Base-by-base conservation (phyloP, 257 asterid species). In the Echium plantagineum region DNA sequence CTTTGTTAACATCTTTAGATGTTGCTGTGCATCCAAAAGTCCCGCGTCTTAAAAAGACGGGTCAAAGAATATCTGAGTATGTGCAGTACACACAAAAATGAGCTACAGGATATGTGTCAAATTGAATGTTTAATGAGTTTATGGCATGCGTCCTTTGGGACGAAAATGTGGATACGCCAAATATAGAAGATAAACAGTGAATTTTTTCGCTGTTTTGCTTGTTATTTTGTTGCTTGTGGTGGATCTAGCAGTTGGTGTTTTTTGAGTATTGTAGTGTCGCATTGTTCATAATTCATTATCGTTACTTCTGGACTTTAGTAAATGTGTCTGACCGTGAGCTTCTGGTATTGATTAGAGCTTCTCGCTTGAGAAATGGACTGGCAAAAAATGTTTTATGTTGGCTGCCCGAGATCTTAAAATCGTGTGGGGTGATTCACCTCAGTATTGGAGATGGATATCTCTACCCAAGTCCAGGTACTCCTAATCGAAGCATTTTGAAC, bases 361-460 rank as follows among this genome's bases (percentile, higher is more conserved):
- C 49, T 74, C 78, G 18, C 42, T 90, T 76, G 95, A 85, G 66
- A 87, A 85, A 73, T 12, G 49, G 72, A 77, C 69, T 7, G 95
- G 95, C 21, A 87, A 83, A 79, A 90, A 81, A 78, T 78, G 85
- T 70, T 87, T 49, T 72, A 81, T 81, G 89, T 71, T 87, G 69
- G 73, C 84, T 55, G 88, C 96, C 68, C 83, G 82, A 71, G 89
- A 82, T 7, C 80, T 87, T 26, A 5, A 3, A 5, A 87, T 85
- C 49, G 75, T 67, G 20, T 85, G 85, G 95, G 73, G 80, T 3
- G 85, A 80, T 57, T 71, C 87, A 9, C 78, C 82, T 42, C 53
- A 55, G 28, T 81, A 85, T 59, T 90, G 96, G 98, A 64, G 57
- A 51, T 87, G 89, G 87, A 54, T 64, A 59, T 35, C 79, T 57